Base-by-base conservation (phyloP, 2,329 filamentous ascomycete species). In the Talaromyces sp. region DNA sequence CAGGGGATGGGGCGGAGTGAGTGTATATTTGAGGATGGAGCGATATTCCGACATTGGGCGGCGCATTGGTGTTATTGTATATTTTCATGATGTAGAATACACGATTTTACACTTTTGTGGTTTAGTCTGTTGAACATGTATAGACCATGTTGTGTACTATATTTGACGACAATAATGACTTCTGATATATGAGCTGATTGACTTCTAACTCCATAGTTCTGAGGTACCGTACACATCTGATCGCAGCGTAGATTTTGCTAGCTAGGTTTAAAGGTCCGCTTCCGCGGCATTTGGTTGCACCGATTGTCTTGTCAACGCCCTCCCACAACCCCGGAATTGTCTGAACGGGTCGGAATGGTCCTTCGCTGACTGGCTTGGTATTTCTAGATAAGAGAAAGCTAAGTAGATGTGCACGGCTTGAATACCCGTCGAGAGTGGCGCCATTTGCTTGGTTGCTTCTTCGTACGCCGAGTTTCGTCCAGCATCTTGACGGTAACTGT, bases 1-100 rank as follows among this genome's bases (percentile, higher is more conserved):
- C 49, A 22, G 47, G 45, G 31, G 58, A 62, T 27, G 63, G 49
- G n/a, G 40, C 53, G 22, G 31, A 53, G 29, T 67, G 53, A 58
- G 11, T 56, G 5, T 56, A 56, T 13, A 36, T 25, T 36, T n/a
- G 53, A 17, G 11, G 10, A n/a, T 22, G n/a, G 29, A n/a, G 29
- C 27, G 22, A n/a, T 8, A 13, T 56, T 36, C 27, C 8, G 29
- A 38, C 29, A 56, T 56, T 36, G n/a, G 31, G 53, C 31, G 31
- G n/a, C 53, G n/a, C n/a, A 13, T 54, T 54, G 29, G 51, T 2
- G 51, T 54, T 53, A 3, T 56, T 36, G 25, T 53, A 56, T 19
- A 38, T 36, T n/a, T 13, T 25, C 53, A 22, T 36, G n/a, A 56
- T 36, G 49, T 53, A 53, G 7, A 51, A 5, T 51, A 53, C 25